A percentile compares a stretch with the other conserved stretches of the same genome.
phyloP scores from a whole-genome alignment of 371 early-diverging fungal genomes.

The Apophysomyces sp. region DNA sequence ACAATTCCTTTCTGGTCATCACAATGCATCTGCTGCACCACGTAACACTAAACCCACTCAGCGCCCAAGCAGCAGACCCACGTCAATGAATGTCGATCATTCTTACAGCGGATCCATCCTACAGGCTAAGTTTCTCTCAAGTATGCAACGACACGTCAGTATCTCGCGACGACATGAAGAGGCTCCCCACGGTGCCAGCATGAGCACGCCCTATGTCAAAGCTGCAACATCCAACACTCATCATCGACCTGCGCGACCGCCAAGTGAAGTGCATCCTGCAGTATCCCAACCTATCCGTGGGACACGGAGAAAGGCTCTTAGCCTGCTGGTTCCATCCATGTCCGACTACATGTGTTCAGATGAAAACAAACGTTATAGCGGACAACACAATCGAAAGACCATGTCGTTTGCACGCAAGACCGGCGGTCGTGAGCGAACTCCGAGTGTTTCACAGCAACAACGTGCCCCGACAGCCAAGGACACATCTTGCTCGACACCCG shows the following conservation, averaged over 20 bases:
- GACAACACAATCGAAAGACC: background rate
- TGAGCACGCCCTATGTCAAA: constrained; percentile 14
- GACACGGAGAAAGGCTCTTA: constrained; percentile 56
- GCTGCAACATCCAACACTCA: constrained; percentile 16
- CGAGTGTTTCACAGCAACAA: no score
- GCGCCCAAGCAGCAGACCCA: background rate
- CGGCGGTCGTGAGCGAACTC: background rate
- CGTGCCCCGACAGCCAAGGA: background rate
- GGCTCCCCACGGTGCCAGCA: background rate
- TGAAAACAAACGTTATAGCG: constrained; percentile 4
- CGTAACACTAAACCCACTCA: constrained; percentile 1
- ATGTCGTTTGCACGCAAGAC: constrained; percentile 2
- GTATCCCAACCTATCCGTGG: constrained; percentile 34
- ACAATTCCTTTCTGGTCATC: constrained; percentile 27
- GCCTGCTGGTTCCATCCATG: constrained; percentile 50
- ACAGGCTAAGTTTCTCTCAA: constrained; percentile 46
- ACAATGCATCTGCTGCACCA: constrained; percentile 19
- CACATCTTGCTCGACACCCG: constrained; percentile 15
- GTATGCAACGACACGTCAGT: constrained; percentile 24
- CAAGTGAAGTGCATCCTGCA: constrained; percentile 2
- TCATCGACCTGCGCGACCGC: constrained; percentile 3
- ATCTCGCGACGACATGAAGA: background rate
- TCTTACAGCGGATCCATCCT: constrained; percentile 26
- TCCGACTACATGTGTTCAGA: constrained; percentile 25
- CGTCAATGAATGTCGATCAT: background rate